Conservation (phyloP, 2,329 filamentous ascomycete genomes). For the Ophiosphaerella herpotricha region DNA sequence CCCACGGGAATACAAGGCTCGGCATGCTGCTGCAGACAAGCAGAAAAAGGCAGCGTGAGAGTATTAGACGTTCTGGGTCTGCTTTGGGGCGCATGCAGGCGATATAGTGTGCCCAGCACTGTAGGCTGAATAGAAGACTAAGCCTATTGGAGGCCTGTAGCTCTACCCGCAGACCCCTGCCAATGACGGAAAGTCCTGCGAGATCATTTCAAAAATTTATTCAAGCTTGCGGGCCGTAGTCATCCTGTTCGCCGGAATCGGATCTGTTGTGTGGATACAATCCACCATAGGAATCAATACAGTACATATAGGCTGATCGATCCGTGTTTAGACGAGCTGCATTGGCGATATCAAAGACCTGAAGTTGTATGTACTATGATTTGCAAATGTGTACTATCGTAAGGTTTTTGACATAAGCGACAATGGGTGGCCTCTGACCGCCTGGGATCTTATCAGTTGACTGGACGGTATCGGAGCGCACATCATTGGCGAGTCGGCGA, state of each 20-base stretch:
- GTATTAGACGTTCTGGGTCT: no score
- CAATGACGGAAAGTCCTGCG: background rate
- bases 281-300: background rate
- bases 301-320: no score
- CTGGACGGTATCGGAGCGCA: slow-evolving; percentile 38
- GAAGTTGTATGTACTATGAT: background rate
- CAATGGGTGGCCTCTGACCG: slow-evolving; percentile 6
- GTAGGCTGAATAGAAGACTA: no score
- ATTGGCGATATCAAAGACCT: background rate
- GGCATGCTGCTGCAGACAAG: slow-evolving; percentile 53
- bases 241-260: slow-evolving; percentile 26
- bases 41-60: slow-evolving; percentile 38
- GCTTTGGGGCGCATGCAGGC: background rate
- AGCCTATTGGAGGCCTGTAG: no score
- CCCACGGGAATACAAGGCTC: slow-evolving; percentile 83
- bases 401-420: background rate
- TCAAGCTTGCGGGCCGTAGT: slow-evolving; percentile 21
- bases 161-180: background rate
- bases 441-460: slow-evolving; percentile 28
- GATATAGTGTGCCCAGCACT: background rate
- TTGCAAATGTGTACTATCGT: background rate
- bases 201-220: slow-evolving; percentile 29
- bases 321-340: no score
- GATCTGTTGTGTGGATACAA: slow-evolving; percentile 11
- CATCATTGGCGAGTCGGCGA: slow-evolving; percentile 29